Conservation (phyloP, 345 rosid genomes). For the Raphanus raphanistrum region DNA sequence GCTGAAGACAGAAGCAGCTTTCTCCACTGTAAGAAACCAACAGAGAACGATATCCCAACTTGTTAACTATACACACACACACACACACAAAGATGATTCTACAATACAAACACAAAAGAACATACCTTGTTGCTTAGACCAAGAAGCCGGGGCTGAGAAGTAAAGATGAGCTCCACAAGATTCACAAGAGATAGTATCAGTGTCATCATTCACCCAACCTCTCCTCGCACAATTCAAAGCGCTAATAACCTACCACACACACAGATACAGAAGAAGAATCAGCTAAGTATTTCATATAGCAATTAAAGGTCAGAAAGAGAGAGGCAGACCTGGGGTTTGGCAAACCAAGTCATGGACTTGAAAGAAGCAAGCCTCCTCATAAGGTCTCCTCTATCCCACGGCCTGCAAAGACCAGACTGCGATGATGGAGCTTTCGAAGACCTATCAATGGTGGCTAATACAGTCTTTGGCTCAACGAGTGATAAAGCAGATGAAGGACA, state of each 20-base stretch:
- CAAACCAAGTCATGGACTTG: constrained; percentile 98
- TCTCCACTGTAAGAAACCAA: constrained; percentile 63
- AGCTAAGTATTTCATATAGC: background rate
- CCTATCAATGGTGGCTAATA: constrained; percentile 33
- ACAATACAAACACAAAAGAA: background rate
- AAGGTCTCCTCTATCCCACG: constrained; percentile 92
- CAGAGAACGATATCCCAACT: constrained; percentile 19
- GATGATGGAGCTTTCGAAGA: constrained; percentile 29
- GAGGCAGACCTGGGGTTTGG: constrained; percentile 75
- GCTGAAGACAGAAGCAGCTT: constrained; percentile 85
- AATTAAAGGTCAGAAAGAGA: constrained; percentile 17
- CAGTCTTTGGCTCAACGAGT: constrained; percentile 48
- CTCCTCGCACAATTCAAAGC: constrained; percentile 91
- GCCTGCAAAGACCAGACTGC: constrained; percentile 67
- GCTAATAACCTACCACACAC: constrained; percentile 59
- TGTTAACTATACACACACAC: background rate
- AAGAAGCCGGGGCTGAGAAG: constrained; percentile 79
- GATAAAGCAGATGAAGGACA: constrained; percentile 54
- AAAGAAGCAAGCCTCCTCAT: constrained; percentile 81
- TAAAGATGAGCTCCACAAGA: constrained; percentile 84
- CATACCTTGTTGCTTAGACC: constrained; percentile 85
- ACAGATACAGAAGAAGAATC: background rate
- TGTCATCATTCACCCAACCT: constrained; percentile 89
- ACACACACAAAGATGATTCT: background rate
- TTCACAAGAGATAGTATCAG: constrained; percentile 83